phyloP scores from a whole-genome alignment of 768 basidiomycete genomes.

The Lentinula aciculospora region DNA sequence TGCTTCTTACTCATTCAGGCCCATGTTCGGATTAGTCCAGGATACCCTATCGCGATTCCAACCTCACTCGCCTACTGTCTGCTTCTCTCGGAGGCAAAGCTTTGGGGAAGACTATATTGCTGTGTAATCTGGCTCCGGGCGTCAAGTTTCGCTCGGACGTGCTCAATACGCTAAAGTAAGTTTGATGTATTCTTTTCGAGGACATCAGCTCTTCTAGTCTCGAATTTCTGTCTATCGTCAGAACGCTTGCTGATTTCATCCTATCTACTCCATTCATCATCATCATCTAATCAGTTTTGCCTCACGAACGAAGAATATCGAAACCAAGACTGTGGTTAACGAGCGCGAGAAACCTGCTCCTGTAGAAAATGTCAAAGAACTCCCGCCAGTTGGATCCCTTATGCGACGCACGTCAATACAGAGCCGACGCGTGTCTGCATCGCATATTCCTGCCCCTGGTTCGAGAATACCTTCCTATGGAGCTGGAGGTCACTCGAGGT shows the following conservation, averaged over 20 bases:
- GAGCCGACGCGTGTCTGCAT: not conserved
- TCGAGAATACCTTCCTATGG: conserved; percentile 1
- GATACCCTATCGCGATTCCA: conserved; percentile 88
- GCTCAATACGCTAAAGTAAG: conserved; percentile 85
- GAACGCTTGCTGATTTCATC: not conserved
- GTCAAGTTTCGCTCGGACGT: conserved; percentile 81
- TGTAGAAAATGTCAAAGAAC: not conserved
- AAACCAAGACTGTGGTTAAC: conserved; percentile 76
- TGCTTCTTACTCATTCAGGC: not conserved
- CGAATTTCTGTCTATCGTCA: not conserved
- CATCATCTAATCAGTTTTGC: conserved; percentile 59
- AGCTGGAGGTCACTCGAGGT: not conserved
- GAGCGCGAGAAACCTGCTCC: conserved; percentile 52
- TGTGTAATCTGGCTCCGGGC: conserved; percentile 89
- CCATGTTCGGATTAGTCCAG: conserved; percentile 45
- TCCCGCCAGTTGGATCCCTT: not conserved
- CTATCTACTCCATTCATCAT: too few relatives aligned
- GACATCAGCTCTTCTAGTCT: too few relatives aligned
- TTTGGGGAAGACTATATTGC: conserved; percentile 55
- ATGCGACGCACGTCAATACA: not conserved
- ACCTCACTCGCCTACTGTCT: conserved; percentile 85
- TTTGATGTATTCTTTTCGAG: too few relatives aligned
- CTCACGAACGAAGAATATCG: conserved; percentile 78
- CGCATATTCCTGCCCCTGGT: not conserved
- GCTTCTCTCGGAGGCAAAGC: conserved; percentile 83